Base-by-base conservation (phyloP, 805 yeast species). In the Metschnikowia proteae region DNA sequence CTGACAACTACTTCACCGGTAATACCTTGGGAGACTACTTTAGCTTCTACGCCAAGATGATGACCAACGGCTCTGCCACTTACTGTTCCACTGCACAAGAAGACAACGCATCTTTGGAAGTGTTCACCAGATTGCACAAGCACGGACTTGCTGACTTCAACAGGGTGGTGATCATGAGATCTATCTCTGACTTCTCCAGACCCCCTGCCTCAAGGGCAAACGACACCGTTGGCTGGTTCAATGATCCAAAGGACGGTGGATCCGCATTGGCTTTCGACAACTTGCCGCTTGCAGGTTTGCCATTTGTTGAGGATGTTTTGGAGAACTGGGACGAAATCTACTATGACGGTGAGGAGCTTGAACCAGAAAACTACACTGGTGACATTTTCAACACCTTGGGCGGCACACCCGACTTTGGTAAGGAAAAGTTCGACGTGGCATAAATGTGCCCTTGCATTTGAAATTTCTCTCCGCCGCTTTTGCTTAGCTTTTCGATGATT, bases 1-100 rank as follows among this genome's bases (percentile, higher is more conserved):
- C 82, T 22, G 86, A 82, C 62, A 76, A 71, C 53, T 82, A 81
- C 70, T 83, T 76, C 75, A 70, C 74, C 40, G 88, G 87, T 51
- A 64, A 71, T 45, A 63, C 64, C 11, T 70, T 82, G 57, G 76
- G 74, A 50, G 75, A 79, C 57, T 68, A 80, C 56, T 79, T 80
- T 60, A 61, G 73, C 26, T 70, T 71, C 61, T 76, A 68, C 59
- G 72, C 84, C 32, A 52, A 56, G 11, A 55, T 80, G 53, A 62
- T 81, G 61, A 76, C 86, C 55, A 82, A 83, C 58, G 82, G 82
- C 47, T 72, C 82, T 34, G 85, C 80, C 27, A 66, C 64, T 10
- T 82, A 81, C 69, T 80, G 85, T 62, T 61, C 82, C 38, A 76
- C 85, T 39, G 84, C 83, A 47, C 86, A 82, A 63, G 88, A 83